phyloP scores from a whole-genome alignment of 495 filamentous ascomycete genomes.

The Aspergillus sparsus region DNA sequence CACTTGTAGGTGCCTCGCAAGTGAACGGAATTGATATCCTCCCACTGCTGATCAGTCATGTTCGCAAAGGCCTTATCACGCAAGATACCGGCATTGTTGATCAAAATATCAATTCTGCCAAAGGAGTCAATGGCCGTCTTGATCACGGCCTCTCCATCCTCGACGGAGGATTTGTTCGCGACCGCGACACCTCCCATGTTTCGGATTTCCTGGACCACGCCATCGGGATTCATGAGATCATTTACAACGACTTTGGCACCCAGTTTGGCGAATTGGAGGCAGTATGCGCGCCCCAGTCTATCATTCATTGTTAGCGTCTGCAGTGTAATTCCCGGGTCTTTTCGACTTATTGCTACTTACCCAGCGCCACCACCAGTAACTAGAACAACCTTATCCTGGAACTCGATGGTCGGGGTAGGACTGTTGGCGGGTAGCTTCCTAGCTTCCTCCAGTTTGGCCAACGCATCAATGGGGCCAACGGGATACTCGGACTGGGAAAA shows the following conservation, averaged over 20 bases:
- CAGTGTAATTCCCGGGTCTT: no score
- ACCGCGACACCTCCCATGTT: slow-evolving; percentile 87
- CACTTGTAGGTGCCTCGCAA: slow-evolving; percentile 94
- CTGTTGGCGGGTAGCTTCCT: slow-evolving; percentile 73
- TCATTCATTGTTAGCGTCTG: slow-evolving; percentile 31
- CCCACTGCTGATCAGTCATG: slow-evolving; percentile 95
- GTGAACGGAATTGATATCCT: slow-evolving; percentile 89
- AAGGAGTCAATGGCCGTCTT: slow-evolving; percentile 92
- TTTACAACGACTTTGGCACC: slow-evolving; percentile 96
- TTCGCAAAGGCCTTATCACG: slow-evolving; percentile 97
- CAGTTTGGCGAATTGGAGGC: slow-evolving; percentile 83
- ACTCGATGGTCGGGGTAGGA: slow-evolving; percentile 75
- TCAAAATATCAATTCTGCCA: slow-evolving; percentile 87
- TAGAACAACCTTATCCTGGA: slow-evolving; percentile 87
- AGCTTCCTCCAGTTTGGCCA: slow-evolving; percentile 82
- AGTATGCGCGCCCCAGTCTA: slow-evolving; percentile 92
- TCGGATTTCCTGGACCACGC: slow-evolving; percentile 88
- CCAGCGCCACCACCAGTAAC: slow-evolving; percentile 79
- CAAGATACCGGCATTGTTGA: slow-evolving; percentile 98
- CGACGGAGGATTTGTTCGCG: slow-evolving; percentile 88
- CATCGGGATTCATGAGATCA: slow-evolving; percentile 90
- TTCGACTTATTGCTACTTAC: no score
- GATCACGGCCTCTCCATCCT: slow-evolving; percentile 90
- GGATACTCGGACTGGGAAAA: slow-evolving; percentile 86
- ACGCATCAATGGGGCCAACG: slow-evolving; percentile 83